These are phyloP conservation scores for Dichotomocladium elegans DNA, from an alignment of 371 early-diverging fungal species.

Conservation along the genomic window DNA sequence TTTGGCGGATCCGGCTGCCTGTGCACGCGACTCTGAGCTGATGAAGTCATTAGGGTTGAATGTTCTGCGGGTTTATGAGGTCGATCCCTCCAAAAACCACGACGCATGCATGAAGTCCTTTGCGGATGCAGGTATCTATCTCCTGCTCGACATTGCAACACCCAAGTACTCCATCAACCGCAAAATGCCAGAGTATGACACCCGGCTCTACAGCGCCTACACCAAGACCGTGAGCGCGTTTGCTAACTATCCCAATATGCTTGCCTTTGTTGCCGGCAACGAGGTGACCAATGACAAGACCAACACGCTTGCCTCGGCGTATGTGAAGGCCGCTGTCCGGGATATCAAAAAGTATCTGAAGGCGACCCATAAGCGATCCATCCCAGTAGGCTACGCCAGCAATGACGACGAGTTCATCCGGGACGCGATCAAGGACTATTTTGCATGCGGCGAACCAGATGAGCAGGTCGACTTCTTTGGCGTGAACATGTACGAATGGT, in stretches of 20 bases:
- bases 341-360: conserved; percentile 68
- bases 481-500: conserved; percentile 68
- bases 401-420: conserved; percentile 74
- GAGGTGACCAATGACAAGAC: conserved; percentile 72
- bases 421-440: conserved; percentile 66
- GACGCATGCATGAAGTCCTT: conserved; percentile 74
- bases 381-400: conserved; percentile 81
- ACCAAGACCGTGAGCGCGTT: conserved; percentile 65
- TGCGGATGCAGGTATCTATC: conserved; percentile 66
- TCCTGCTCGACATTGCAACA: conserved; percentile 66
- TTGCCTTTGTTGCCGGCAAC: conserved; percentile 79
- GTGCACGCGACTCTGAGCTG: conserved; percentile 62
- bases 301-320: conserved; percentile 66
- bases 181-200: conserved; percentile 61
- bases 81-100: conserved; percentile 63
- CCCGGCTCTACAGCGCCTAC: conserved; percentile 51
- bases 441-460: conserved; percentile 67
- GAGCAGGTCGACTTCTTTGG: conserved; percentile 75
- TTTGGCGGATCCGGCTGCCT: conserved; percentile 56
- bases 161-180: conserved; percentile 66
- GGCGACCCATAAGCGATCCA: conserved; percentile 31
- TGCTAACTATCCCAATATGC: conserved; percentile 57
- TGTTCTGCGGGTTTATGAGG: conserved; percentile 77
- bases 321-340: conserved; percentile 70
- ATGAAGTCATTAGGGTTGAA: conserved; percentile 73